Evolutionary conservation across 2,329 filamentous ascomycete genomes (phyloP).

Genomic region (Fusarium sp.): DNA sequence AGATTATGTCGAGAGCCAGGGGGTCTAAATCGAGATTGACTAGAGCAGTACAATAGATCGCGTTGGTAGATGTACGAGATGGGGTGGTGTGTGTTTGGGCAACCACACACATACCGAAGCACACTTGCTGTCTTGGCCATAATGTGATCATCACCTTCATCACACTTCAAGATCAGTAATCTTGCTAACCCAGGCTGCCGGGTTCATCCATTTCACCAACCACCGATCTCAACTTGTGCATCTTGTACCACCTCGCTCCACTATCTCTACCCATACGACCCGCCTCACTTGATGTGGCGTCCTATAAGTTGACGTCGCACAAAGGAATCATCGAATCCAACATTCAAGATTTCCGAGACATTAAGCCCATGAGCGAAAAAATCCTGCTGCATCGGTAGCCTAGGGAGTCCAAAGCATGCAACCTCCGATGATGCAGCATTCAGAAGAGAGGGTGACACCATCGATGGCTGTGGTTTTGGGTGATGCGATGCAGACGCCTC

Average conservation of each 20-base stretch:
- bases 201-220: constrained; percentile 33
- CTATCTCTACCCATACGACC: constrained; percentile 5
- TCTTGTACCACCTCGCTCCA: constrained; percentile 33
- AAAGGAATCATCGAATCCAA: constrained; percentile 11
- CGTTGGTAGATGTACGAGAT: constrained; percentile 20
- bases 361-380: constrained; percentile 3
- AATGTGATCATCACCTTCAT: constrained; percentile 3
- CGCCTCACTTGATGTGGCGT: constrained; percentile 24
- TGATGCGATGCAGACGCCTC: constrained; percentile 31
- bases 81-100: neutral
- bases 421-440: constrained; percentile 39
- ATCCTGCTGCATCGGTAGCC: constrained; percentile 24
- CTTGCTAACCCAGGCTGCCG: constrained; percentile 21
- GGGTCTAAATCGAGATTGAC: constrained; percentile 40
- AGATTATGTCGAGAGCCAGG: constrained; percentile 43
- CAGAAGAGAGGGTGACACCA: constrained; percentile 19
- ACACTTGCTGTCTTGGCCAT: neutral
- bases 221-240: constrained; percentile 18
- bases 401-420: constrained; percentile 3
- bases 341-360: constrained; percentile 43
- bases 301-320: constrained; percentile 25
- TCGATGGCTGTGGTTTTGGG: constrained; percentile 19
- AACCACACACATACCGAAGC: neutral
- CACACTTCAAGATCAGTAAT: constrained; percentile 11
- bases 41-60: constrained; percentile 23